Evolutionary conservation across 495 filamentous ascomycete species (phyloP).

Genomic region (Penicillium tannophilum): DNA sequence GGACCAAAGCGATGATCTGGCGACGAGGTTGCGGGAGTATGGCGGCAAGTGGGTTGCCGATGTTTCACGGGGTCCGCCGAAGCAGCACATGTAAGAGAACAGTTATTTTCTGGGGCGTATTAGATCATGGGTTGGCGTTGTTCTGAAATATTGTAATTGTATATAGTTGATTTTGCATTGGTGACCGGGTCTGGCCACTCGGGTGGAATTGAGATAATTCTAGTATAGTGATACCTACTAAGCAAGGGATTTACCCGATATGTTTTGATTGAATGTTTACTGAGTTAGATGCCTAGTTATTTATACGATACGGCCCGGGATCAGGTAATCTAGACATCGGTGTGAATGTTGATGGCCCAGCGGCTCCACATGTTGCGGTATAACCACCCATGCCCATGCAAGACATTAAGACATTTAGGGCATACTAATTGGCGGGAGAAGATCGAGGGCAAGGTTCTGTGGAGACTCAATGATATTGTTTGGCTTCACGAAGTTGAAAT

Average conservation of each 20-base stretch:
- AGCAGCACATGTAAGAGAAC: constrained; percentile 13
- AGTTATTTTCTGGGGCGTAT: neutral
- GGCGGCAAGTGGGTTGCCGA: constrained; percentile 70
- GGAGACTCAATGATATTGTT: too few relatives aligned
- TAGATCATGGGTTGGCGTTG: constrained; percentile 2
- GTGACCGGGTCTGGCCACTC: constrained; percentile 1
- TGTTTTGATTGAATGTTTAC: neutral
- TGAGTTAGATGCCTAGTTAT: too few relatives aligned
- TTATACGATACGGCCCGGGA: too few relatives aligned
- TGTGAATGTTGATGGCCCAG: too few relatives aligned
- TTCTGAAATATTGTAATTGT: neutral
- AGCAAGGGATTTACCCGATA: neutral
- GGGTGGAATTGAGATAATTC: neutral
- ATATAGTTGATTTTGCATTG: neutral
- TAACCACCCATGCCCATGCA: too few relatives aligned
- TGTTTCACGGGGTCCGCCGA: constrained; percentile 28
- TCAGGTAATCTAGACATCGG: too few relatives aligned
- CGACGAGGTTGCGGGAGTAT: constrained; percentile 69
- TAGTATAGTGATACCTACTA: neutral
- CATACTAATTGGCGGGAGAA: too few relatives aligned
- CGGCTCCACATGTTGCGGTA: too few relatives aligned
- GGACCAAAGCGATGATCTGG: constrained; percentile 66
- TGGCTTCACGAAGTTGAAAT: too few relatives aligned
- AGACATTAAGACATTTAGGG: too few relatives aligned
- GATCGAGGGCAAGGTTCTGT: too few relatives aligned